Base-by-base conservation (phyloP, 352 stramenopile genomes). In the Blastocystis sp. region DNA sequence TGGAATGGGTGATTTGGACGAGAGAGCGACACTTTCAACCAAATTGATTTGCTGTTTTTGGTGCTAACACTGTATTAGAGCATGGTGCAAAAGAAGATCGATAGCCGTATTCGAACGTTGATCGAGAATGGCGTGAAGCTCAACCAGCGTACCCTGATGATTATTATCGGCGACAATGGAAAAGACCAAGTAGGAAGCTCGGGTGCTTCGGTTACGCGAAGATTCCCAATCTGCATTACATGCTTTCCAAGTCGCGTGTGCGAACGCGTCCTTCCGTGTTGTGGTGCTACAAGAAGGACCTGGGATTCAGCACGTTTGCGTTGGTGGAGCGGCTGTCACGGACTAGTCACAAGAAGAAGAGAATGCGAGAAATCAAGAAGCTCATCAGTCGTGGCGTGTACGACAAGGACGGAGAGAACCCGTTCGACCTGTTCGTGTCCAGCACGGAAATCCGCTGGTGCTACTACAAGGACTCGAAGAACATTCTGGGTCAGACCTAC, bases 251-350 rank as follows among this genome's bases (percentile, higher is more conserved):
- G 92, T 95, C 95, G 13, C 94, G 95, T 24, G 94, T 98, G 37
- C 96, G 98, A 90, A 94, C 96, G 39, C 95, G 96, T 24, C 96
- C 96, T 16, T 97, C 95, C 78, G 97, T 99, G 62, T 92, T 99
- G 9, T 99, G 97, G 97, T 99, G 97, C 92, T 99, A 99, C 94
- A 99, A 99, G 91, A 99, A 99, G 91, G 97, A 99, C 92, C 93
- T 99, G 66, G 97, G 97, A 37, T 99, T 99, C 92, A 98, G 96
- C 19, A 98, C 96, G 77, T 96, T 98, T 92, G 59, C 21, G 65
- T 88, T 90, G 35, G 6, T 70, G 21, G 35, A 9, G n/a, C 51
- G n/a, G 4, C 31, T 55, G 13, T 10, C 41, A 19, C 33, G 33
- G 26, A 31, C 62, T 35, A 91, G 85, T 13, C 91, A 92, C 89